Evolutionary conservation across 495 filamentous ascomycete species (phyloP), one percentile per base, ranked within the genome.

Genomic region (Recurvomyces mirabilis): DNA sequence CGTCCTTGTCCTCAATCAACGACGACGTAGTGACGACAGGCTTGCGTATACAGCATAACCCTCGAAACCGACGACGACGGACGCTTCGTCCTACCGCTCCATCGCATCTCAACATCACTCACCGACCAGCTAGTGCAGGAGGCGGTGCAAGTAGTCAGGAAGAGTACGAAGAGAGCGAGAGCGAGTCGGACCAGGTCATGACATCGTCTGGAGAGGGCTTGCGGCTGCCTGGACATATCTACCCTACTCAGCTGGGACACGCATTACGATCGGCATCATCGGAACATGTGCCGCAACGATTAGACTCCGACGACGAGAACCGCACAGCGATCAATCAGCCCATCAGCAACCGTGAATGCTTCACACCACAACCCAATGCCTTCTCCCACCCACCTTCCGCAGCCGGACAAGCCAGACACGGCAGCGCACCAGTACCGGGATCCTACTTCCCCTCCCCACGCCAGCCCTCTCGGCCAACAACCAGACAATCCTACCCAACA

Each of bases 11-110:
- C 11, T 93, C 86, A 15, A 67, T 65, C 18, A 81, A 72, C 46
- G 87, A 93, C 40, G 87, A 94, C 43, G 82, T 93, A 53, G 81
- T 93, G 40, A 88, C 82, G 12, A 87, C 84, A 7, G 84, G 86
- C 12, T 74, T 94, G 13, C 76, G 78, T 19, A 79, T 94, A 28
- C 77, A 82, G 51, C 71, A 68, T 49, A 69, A 68, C 36, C 63
- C 55, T 56, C 62, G 60, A 57, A 48, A 37, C 55, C 54, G 56
- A 24, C 62, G 70, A 24, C 62, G 71, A 37, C 71, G 73, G 53
- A 73, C 76, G 18, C 64, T 78, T 52, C 72, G 72, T 24, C 70
- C 70, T 40, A 47, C 19, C n/a, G 48, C 43, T 14, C 48, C 55
- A 1, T 43, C 47, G 2, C 49, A 38, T 64, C 70, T 38, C 69